Percentiles rank a stretch among this genome's conserved stretches.
Conservation (phyloP, 1,284 basidiomycete genomes). For the Ganoderma lingzhi region DNA sequence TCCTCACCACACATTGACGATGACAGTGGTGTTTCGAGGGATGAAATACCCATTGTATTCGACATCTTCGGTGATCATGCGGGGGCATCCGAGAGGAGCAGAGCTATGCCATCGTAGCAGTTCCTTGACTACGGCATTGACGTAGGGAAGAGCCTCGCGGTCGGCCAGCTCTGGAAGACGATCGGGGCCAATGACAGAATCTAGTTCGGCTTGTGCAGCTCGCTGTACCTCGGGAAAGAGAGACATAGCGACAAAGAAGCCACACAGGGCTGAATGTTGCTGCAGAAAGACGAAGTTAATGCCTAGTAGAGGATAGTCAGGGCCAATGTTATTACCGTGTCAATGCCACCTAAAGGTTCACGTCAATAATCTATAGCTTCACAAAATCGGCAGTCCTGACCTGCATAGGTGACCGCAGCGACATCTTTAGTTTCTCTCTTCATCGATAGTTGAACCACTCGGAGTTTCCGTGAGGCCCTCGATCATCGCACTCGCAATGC, state of each 20-base stretch:
- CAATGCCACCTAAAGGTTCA: constrained; percentile 14
- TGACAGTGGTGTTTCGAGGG: constrained; percentile 15
- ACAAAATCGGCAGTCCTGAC: background rate
- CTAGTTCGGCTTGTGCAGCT: constrained; percentile 22
- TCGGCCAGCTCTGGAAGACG: constrained; percentile 24
- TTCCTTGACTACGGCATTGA: constrained; percentile 25
- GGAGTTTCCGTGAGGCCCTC: constrained; percentile 1
- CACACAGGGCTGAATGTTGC: constrained; percentile 33
- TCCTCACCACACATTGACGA: constrained; percentile 20
- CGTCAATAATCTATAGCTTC: background rate
- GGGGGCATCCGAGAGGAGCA: constrained; percentile 14
- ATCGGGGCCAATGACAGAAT: constrained; percentile 17
- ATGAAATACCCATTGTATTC: constrained; percentile 25
- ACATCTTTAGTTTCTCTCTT: constrained; percentile 16
- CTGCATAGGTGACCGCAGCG: constrained; percentile 15
- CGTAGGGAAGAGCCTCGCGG: constrained; percentile 22
- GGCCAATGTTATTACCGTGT: constrained; percentile 8
- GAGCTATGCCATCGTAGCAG: constrained; percentile 11
- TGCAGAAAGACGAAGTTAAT: constrained; percentile 9
- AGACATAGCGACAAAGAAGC: constrained; percentile 37
- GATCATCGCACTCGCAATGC: constrained; percentile 10
- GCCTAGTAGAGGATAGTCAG: background rate
- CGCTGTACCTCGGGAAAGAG: constrained; percentile 31
- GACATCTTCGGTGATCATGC: constrained; percentile 22
- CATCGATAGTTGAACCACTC: background rate